Evolutionary conservation across 768 basidiomycete genomes (phyloP).

Genomic region (Mycena vulgaris): DNA sequence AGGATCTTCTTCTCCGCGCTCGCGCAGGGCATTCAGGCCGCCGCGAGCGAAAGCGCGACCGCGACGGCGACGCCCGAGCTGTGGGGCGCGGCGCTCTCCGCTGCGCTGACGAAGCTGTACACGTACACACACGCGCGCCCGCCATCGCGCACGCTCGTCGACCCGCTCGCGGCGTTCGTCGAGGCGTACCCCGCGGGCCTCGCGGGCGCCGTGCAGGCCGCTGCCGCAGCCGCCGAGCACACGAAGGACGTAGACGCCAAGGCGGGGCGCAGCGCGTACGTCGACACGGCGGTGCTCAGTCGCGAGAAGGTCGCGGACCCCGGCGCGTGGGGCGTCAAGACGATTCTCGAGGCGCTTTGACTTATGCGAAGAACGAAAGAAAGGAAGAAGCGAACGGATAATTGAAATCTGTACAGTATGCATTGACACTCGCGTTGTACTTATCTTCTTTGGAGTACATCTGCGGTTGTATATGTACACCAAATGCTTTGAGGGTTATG

Average conservation of each 20-base stretch:
- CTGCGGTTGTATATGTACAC: no score
- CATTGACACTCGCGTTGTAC: background rate
- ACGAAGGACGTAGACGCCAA: slow-evolving; percentile 87
- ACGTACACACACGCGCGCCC: slow-evolving; percentile 91
- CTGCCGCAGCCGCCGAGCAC: slow-evolving; percentile 75
- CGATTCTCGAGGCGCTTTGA: slow-evolving; percentile 72
- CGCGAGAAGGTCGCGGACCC: slow-evolving; percentile 83
- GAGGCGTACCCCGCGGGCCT: slow-evolving; percentile 60
- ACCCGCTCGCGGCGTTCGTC: slow-evolving; percentile 88
- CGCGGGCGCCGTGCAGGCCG: slow-evolving; percentile 70
- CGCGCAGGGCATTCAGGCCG: slow-evolving; percentile 75
- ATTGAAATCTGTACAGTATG: background rate
- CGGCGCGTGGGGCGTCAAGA: slow-evolving; percentile 92
- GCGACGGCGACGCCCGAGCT: slow-evolving; percentile 67
- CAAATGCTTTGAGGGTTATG: no score
- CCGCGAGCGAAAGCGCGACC: slow-evolving; percentile 38
- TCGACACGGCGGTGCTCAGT: slow-evolving; percentile 77
- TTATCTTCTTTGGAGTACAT: no score
- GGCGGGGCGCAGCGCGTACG: slow-evolving; percentile 91
- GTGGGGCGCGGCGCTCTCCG: slow-evolving; percentile 74
- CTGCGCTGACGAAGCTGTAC: slow-evolving; percentile 75
- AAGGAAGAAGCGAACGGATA: background rate
- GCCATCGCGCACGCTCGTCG: slow-evolving; percentile 93
- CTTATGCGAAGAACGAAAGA: background rate
- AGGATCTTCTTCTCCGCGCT: slow-evolving; percentile 95